Evolutionary conservation across 768 basidiomycete species (phyloP), one percentile per base, ranked within the genome.

Genomic region (Naganishia friedmannii): DNA sequence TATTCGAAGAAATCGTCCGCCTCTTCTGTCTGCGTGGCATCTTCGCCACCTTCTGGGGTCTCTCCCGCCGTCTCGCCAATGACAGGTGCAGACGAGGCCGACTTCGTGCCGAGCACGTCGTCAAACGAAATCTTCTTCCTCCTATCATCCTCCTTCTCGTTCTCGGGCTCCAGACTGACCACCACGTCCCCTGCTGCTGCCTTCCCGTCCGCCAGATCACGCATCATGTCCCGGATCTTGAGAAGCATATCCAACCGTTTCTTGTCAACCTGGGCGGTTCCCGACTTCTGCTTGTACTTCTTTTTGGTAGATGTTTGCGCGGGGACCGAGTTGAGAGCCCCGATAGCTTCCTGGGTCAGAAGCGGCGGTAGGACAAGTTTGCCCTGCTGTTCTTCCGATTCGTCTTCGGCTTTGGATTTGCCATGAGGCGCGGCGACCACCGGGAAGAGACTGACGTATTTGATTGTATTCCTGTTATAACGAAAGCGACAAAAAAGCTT

Each of bases 401-500:
- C 69, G 6, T 46, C 69, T 32, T 39, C 60, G 10, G 53, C 34
- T 65, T 65, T 65, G 29, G 48, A 32, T 57, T 70, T 53, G 37
- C 42, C 42, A 45, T 63, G 37, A 42, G 39, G 3, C 6, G 4
- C 12, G 42, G 58, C 28, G 26, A 66, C 72, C 53, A 76, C 73
- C 6, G 93, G 92, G 79, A 93, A 94, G 31, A 97, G 85, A 1
- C 93, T 91, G 34, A 96, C 87, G 78, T 97, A 96, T 83, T 92
- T 94, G 77, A 88, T 86, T 13, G 85, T 83, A 80, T 90, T 92
- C 6, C 79, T 79, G 55, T 28, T 26, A 63, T 46, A 17, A 21
- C 13, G 60, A 26, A 6, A 66, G 21, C 1, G 8, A 15, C 28
- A n/a, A n/a, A 26, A 23, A 13, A 65, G 8, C 13, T 17, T 39